Base-by-base conservation (phyloP, 169 alveolate genomes). In the Plasmodium blacklocki region DNA sequence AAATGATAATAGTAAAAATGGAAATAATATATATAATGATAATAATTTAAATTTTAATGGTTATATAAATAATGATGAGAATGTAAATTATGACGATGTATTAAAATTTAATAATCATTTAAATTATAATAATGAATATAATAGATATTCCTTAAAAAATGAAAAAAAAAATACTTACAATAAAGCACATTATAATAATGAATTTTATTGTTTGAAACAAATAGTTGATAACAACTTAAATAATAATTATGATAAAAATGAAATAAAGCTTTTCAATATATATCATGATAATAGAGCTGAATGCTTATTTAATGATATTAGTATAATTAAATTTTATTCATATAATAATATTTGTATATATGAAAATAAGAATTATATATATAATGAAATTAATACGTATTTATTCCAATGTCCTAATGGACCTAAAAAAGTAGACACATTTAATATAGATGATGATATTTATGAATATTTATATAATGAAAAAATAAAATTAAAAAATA, bases 221-320 rank as follows among this genome's bases (percentile, higher is more conserved):
- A 86, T 86, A 45, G 49, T 86, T 45, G 64, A 73, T 64, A 86
- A 86, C 58, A 86, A 86, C 60, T 71, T 86, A 63, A 72, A 86
- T 54, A 86, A 86, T 73, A 86, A 62, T 54, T 86, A 86, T 66
- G 92, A 86, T 67, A 86, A 86, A 72, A 72, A 66, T 86, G 87
- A 86, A 63, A 54, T 86, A 52, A 86, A 73, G 62, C 23, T 86
- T 59, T 86, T 70, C 54, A 50, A 86, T 66, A 86, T 86, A 71
- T 86, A 86, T 86, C 92, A 86, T 72, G 87, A 86, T 72, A 86
- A 60, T 43, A 86, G 92, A 66, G 86, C 87, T 6, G 92, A 86
- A 49, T 86, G 92, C 62, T 63, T 86, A 73, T 86, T 86, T 73
- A 49, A 67, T 72, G 92, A 86, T 60, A 23, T 73, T 47, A 86